Base-by-base conservation (phyloP, 495 filamentous ascomycete species). In the Xylaria scruposa region DNA sequence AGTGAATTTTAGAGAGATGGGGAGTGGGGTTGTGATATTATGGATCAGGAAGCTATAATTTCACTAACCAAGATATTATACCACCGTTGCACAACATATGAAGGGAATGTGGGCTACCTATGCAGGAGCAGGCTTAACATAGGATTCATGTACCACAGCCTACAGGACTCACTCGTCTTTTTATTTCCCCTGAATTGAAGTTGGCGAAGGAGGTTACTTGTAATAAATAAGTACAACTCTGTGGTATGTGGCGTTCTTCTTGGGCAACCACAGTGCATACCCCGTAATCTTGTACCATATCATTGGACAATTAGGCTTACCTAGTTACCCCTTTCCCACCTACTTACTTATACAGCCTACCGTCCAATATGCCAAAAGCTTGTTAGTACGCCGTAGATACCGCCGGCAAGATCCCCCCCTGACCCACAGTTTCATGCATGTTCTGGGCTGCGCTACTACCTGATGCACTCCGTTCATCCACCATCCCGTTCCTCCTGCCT, bases 401-500 rank as follows among this genome's bases (percentile, higher is more conserved):
- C 36, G 60, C 60, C 36, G 60, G 60, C 60, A 42, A 63, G 60
- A 29, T 12, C 38, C 31, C 33, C 58, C 59, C 60, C 60, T 63
- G 60, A 63, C 60, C 59, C 60, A 63, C 38, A 63, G 38, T 63
- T 26, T 63, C n/a, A 63, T 44, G 60, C 60, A 63, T 63, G 19
- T 44, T 63, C 60, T n/a, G 38, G 60, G 26, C 60, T 44, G 60
- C 60, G 60, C 60, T 60, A 46, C 38, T 60, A 36, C 67, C 51
- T 60, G 51, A 58, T 42, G 38, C 67, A 60, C 51, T 68, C 38
- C 53, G 47, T 29, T n/a, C 33, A 67, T 54, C 64, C 64, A 49
- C 54, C 26, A 49, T 65, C 65, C 36, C 65, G 49, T 59, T 58
- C 40, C 53, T 59, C 67, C 68, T 70, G 60, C 61, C 58, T 59